phyloP scores from a whole-genome alignment of 2,329 filamentous ascomycete genomes.

The Aspergillus alliaceus region DNA sequence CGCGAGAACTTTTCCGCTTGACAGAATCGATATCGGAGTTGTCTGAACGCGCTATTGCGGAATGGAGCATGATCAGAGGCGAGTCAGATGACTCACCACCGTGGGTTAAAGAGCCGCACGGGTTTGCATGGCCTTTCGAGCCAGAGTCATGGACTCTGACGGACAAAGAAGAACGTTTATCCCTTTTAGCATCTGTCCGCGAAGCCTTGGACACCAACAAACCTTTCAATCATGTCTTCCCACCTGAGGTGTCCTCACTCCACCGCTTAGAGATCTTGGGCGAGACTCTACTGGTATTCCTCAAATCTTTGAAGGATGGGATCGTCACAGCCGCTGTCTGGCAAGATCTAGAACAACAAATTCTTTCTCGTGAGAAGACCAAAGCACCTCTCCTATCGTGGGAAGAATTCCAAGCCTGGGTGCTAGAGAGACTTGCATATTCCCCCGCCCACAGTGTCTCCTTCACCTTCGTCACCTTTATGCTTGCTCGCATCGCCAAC shows the following conservation, averaged over 20 bases:
- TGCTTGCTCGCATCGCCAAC: constrained; percentile 61
- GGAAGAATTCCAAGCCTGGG: constrained; percentile 59
- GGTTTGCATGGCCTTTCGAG: constrained; percentile 60
- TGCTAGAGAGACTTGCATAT: constrained; percentile 73
- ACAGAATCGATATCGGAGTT: constrained; percentile 74
- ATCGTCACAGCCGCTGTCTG: constrained; percentile 72
- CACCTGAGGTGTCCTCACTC: constrained; percentile 61
- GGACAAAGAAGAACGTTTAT: constrained; percentile 41
- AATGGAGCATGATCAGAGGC: constrained; percentile 60
- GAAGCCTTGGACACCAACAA: constrained; percentile 73
- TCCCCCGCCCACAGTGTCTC: constrained; percentile 81
- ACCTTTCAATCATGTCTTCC: constrained; percentile 62
- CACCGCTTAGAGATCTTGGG: constrained; percentile 74
- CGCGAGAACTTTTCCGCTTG: constrained; percentile 83
- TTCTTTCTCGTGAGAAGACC: constrained; percentile 51
- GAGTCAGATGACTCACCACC: constrained; percentile 39
- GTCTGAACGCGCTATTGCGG: constrained; percentile 58
- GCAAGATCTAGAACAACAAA: constrained; percentile 63
- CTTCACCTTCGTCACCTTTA: constrained; percentile 82
- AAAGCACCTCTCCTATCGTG: constrained; percentile 48
- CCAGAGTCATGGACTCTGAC: constrained; percentile 50
- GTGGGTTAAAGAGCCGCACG: constrained; percentile 52
- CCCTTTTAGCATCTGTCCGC: constrained; percentile 46
- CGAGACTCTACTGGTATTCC: constrained; percentile 71
- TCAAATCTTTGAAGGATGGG: constrained; percentile 74